phyloP scores from a whole-genome alignment of 2,329 filamentous ascomycete genomes.

The Xylariaceae sp. region DNA sequence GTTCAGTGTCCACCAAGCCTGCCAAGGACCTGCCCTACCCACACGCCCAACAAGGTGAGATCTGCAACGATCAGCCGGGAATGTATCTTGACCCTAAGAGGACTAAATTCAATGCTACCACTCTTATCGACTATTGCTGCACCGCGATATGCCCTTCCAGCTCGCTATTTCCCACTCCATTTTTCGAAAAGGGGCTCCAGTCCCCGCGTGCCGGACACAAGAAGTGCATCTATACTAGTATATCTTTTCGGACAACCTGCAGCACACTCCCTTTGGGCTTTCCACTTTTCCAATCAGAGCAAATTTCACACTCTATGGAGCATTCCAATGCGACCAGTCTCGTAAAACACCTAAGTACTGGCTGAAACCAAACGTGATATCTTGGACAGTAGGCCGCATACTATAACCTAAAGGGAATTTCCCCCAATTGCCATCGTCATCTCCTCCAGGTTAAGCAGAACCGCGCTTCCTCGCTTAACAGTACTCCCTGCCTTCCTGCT shows the following conservation, averaged over 20 bases:
- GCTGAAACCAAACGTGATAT: no score
- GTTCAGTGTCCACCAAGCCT: conserved; percentile 3
- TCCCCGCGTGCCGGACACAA: conserved; percentile 11
- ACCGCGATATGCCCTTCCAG: conserved; percentile 5
- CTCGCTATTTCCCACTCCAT: neutral
- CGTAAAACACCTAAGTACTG: no score
- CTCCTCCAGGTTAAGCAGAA: no score
- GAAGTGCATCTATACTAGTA: neutral
- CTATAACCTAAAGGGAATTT: no score
- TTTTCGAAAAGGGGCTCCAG: conserved; percentile 20
- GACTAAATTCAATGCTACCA: conserved; percentile 13
- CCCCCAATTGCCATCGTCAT: no score
- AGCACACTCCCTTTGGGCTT: no score
- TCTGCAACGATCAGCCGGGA: conserved; percentile 25
- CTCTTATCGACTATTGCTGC: conserved; percentile 7
- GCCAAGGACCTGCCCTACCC: conserved; percentile 21
- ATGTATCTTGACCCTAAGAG: conserved; percentile 19
- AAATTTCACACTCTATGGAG: no score
- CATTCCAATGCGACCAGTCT: no score
- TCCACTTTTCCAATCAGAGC: no score
- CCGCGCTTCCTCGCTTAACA: conserved; percentile 17
- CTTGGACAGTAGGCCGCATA: no score
- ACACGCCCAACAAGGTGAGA: conserved; percentile 21
- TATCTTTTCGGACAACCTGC: neutral
- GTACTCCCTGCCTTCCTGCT: neutral